Evolutionary conservation across 495 filamentous ascomycete species (phyloP).

Genomic region (Podospora tetraspora): DNA sequence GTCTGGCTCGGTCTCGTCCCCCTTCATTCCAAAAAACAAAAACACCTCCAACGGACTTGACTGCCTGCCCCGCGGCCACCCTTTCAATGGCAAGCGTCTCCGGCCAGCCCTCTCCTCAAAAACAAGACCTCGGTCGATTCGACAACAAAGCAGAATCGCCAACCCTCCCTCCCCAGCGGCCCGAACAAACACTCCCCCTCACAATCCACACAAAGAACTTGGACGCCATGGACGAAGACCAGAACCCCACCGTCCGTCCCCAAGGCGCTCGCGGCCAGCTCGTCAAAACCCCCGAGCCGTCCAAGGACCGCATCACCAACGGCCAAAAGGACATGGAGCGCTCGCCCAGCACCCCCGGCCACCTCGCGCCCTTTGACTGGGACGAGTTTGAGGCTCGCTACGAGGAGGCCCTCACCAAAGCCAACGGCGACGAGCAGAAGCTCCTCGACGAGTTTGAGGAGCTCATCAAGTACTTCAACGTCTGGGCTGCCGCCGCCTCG

Average conservation of each 20-base stretch:
- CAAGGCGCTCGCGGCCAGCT: constrained; percentile 18
- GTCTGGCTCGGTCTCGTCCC: background rate
- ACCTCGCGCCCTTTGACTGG: constrained; percentile 56
- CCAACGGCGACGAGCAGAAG: constrained; percentile 54
- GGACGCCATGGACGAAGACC: constrained; percentile 22
- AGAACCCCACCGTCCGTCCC: constrained; percentile 9
- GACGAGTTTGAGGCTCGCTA: constrained; percentile 62
- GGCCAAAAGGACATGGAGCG: constrained; percentile 22
- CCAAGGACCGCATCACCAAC: constrained; percentile 25
- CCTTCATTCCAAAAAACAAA: background rate
- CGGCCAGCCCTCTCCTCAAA: constrained; percentile 13
- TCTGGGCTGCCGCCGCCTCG: constrained; percentile 62
- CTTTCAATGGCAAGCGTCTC: constrained; percentile 20
- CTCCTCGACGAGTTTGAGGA: constrained; percentile 59
- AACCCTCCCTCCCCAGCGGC: constrained; percentile 16
- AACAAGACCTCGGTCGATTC: constrained; percentile 11
- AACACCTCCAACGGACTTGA: background rate
- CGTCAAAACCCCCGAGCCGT: constrained; percentile 33
- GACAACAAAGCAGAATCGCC: constrained; percentile 21
- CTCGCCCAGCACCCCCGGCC: constrained; percentile 42
- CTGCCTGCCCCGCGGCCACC: background rate
- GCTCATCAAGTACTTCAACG: constrained; percentile 62
- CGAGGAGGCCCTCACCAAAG: constrained; percentile 52
- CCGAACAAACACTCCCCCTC: constrained; percentile 9
- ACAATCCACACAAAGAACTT: constrained; percentile 4